A percentile compares a stretch with the other conserved stretches of the same genome.
These are phyloP conservation scores for Agaricales sp. DNA, from an alignment of 1,284 basidiomycete genomes.

Conservation along the genomic window DNA sequence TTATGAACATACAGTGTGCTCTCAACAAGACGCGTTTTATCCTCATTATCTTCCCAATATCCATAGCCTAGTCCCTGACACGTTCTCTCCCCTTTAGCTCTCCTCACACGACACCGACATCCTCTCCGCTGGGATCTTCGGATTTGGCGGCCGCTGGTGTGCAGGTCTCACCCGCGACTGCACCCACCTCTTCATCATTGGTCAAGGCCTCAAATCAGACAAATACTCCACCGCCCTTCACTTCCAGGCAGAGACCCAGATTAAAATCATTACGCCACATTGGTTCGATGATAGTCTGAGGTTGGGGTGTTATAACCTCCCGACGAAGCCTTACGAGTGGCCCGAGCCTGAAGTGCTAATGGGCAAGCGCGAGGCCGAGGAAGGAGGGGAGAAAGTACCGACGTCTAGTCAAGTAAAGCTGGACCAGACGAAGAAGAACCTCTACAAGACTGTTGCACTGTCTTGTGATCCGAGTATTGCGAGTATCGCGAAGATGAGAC, in stretches of 20 bases:
- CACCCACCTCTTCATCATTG: slow-evolving; percentile 72
- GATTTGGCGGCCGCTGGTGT: slow-evolving; percentile 79
- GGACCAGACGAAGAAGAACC: slow-evolving; percentile 28
- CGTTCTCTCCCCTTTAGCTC: slow-evolving; percentile 27
- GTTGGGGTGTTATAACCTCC: slow-evolving; percentile 45
- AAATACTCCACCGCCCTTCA: slow-evolving; percentile 60
- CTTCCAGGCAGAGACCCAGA: slow-evolving; percentile 38
- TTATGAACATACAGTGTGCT: not conserved
- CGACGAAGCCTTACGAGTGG: slow-evolving; percentile 61
- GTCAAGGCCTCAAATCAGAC: slow-evolving; percentile 24
- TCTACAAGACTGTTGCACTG: slow-evolving; percentile 28
- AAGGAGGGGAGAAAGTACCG: slow-evolving; percentile 17
- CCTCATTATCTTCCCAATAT: not conserved
- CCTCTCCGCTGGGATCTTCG: slow-evolving; percentile 59
- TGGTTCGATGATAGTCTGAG: slow-evolving; percentile 79
- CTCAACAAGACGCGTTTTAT: not conserved
- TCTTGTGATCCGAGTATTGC: slow-evolving; percentile 12
- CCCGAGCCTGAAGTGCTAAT: slow-evolving; percentile 49
- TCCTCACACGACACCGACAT: slow-evolving; percentile 59
- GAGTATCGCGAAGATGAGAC: slow-evolving; percentile 7
- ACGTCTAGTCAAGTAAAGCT: slow-evolving; percentile 17
- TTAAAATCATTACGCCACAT: slow-evolving; percentile 64
- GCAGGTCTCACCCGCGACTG: slow-evolving; percentile 70
- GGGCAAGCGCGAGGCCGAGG: not conserved
- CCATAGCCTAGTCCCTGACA: not conserved